Evolutionary conservation across 306 rosid species (phyloP).

Genomic region (peach (Prunus persica)): DNA sequence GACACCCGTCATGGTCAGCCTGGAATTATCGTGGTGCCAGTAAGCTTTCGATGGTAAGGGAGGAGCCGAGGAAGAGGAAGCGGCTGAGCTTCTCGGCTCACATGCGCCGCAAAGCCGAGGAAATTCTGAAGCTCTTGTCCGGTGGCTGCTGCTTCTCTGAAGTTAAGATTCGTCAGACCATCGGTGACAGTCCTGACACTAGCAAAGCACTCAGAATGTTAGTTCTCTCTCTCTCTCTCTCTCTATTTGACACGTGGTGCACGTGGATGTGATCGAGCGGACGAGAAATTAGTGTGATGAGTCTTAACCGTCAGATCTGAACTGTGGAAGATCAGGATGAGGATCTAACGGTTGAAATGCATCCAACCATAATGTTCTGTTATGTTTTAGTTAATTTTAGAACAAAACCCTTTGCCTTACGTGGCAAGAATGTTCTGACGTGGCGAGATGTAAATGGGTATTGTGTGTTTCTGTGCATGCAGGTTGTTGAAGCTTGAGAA

Average conservation of each 20-base stretch:
- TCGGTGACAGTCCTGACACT: conserved; percentile 95
- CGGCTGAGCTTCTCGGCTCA: conserved; percentile 35
- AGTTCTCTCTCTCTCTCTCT: conserved; percentile 15
- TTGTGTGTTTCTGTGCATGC: neutral
- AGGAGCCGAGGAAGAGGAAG: conserved; percentile 12
- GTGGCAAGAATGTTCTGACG: neutral
- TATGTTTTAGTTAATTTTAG: neutral
- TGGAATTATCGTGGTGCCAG: neutral
- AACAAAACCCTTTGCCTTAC: neutral
- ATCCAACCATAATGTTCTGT: neutral
- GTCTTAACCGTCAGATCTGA: neutral
- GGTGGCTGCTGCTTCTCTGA: conserved; percentile 62
- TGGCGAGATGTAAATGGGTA: neutral
- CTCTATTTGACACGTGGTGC: neutral
- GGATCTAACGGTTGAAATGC: conserved; percentile 2
- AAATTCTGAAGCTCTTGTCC: conserved; percentile 66
- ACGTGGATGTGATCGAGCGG: neutral
- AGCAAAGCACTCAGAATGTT: conserved; percentile 98
- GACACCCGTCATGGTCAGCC: conserved; percentile 14
- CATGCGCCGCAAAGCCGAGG: conserved; percentile 60
- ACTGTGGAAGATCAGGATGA: neutral
- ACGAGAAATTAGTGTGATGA: neutral
- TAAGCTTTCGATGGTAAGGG: conserved; percentile 18
- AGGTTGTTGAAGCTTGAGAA: conserved; percentile 32
- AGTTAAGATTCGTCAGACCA: conserved; percentile 63